A percentile compares a stretch with the other conserved stretches of the same genome.
These are phyloP conservation scores for Favolaschia claudopus DNA, from an alignment of 768 basidiomycete genomes.

Conservation along the genomic window DNA sequence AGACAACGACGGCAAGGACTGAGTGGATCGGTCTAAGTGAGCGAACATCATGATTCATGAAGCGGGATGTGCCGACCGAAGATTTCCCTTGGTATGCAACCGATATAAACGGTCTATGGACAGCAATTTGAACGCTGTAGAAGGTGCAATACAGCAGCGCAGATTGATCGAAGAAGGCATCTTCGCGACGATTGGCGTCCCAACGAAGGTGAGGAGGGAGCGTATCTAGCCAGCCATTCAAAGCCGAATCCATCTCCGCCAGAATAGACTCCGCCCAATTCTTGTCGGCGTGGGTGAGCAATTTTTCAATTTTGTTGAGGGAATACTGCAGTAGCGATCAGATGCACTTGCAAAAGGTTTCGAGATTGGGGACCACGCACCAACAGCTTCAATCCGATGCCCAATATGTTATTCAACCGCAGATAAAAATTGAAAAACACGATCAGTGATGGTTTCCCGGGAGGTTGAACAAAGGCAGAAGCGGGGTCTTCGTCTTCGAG, in stretches of 20 bases:
- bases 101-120: conserved; percentile 84
- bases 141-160: conserved; percentile 47
- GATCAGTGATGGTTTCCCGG: conserved; percentile 44
- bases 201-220: conserved; percentile 30
- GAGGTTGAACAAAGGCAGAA: conserved; percentile 50
- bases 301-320: no score
- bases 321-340: no score
- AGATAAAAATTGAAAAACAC: conserved; percentile 46
- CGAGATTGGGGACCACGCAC: no score
- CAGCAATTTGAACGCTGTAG: conserved; percentile 67
- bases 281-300: no score
- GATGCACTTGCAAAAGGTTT: no score
- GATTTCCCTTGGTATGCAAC: conserved; percentile 56
- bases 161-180: conserved; percentile 46
- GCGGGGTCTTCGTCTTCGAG: conserved; percentile 49
- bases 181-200: conserved; percentile 50
- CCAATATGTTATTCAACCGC: conserved; percentile 51
- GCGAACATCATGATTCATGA: not conserved
- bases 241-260: no score
- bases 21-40: conserved; percentile 18
- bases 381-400: conserved; percentile 44
- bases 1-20: conserved; percentile 66
- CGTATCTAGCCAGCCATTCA: no score
- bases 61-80: no score
- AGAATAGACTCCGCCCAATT: no score